Conservation (phyloP, 2,329 filamentous ascomycete genomes). For the Aureobasidium leucospermi region DNA sequence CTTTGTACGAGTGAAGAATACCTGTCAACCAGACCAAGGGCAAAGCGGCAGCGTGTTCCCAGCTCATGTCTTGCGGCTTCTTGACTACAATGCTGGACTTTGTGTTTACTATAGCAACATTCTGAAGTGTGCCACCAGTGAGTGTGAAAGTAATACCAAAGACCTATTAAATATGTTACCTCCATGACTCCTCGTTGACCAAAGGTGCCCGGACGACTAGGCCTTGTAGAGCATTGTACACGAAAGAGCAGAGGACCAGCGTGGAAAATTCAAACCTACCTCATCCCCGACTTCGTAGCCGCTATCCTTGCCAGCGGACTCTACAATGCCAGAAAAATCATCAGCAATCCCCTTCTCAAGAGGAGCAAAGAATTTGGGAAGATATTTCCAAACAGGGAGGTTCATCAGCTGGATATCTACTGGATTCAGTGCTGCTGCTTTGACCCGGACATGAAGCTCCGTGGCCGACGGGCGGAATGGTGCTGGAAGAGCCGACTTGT, state of each 20-base stretch:
- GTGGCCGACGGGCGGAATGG: conserved; percentile 19
- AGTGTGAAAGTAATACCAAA: conserved; percentile 26
- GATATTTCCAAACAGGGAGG: conserved; percentile 22
- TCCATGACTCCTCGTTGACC: no score
- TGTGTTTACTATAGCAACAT: conserved; percentile 24
- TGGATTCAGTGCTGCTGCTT: conserved; percentile 29
- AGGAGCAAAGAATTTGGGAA: conserved; percentile 18
- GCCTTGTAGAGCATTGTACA: background rate
- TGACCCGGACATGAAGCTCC: conserved; percentile 25
- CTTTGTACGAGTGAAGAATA: background rate
- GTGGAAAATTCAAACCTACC: conserved; percentile 9
- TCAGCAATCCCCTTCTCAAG: conserved; percentile 24
- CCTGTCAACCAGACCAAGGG: conserved; percentile 25
- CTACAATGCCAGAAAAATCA: conserved; percentile 27
- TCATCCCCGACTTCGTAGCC: conserved; percentile 25
- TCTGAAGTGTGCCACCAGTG: conserved; percentile 22
- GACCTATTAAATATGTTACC: conserved; percentile 14
- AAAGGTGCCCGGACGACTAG: no score
- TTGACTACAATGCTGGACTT: conserved; percentile 20
- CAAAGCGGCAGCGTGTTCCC: conserved; percentile 26
- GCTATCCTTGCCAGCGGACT: conserved; percentile 20
- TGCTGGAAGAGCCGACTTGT: conserved; percentile 19
- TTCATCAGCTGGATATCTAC: conserved; percentile 33
- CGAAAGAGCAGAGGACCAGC: background rate
- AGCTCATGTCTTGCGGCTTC: conserved; percentile 26